phyloP scores from a whole-genome alignment of 805 yeast genomes.

The Debaryomyces prosopidis region DNA sequence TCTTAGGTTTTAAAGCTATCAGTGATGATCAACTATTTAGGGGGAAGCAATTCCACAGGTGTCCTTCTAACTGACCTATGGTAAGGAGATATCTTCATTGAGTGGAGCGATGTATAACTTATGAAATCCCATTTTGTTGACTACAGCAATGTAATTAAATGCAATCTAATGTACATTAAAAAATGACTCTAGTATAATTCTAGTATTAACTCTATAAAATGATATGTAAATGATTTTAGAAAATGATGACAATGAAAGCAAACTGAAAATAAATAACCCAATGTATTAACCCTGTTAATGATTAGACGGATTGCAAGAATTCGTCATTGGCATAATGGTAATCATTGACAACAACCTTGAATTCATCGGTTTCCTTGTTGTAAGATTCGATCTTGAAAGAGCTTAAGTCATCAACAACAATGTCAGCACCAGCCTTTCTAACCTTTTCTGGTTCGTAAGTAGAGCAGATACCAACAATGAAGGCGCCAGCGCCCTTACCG shows the following conservation, averaged over 20 bases:
- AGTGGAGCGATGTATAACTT: too few relatives aligned
- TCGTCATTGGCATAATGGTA: conserved; percentile 46
- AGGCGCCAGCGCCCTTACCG: conserved; percentile 81
- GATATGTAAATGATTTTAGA: neutral
- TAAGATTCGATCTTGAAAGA: conserved; percentile 60
- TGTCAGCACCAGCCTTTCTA: conserved; percentile 75
- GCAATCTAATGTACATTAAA: neutral
- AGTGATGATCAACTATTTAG: too few relatives aligned
- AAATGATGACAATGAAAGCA: neutral
- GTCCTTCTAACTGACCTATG: too few relatives aligned
- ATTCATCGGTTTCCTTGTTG: conserved; percentile 43
- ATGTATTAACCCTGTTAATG: neutral
- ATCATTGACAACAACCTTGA: conserved; percentile 40
- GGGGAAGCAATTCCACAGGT: too few relatives aligned
- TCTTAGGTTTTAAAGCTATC: too few relatives aligned
- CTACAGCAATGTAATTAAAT: neutral
- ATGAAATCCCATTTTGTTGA: too few relatives aligned
- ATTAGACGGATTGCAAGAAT: conserved; percentile 27
- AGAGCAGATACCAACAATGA: conserved; percentile 80
- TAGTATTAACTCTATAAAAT: neutral
- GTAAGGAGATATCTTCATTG: too few relatives aligned
- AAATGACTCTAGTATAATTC: neutral
- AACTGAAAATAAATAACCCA: neutral
- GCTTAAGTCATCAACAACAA: conserved; percentile 73
- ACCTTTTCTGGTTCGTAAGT: conserved; percentile 71